Conservation (phyloP, 495 filamentous ascomycete species). For the Apiosordaria backusii region DNA sequence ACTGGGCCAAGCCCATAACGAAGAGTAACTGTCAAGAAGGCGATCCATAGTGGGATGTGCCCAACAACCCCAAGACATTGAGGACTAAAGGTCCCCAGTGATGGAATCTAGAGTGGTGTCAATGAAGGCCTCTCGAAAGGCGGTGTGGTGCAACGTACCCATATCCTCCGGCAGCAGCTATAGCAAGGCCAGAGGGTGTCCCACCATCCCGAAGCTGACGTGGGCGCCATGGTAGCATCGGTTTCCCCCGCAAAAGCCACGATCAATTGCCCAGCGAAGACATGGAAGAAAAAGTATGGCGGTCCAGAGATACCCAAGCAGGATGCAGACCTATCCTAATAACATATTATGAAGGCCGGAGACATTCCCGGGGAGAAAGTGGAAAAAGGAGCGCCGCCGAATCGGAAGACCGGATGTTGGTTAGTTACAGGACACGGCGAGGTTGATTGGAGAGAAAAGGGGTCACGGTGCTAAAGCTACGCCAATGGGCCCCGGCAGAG, state of each 20-base stretch:
- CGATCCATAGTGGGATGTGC: slow-evolving; percentile 29
- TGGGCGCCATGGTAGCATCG: neutral
- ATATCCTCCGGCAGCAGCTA: slow-evolving; percentile 29
- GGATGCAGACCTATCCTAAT: neutral
- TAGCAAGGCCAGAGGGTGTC: slow-evolving; percentile 29
- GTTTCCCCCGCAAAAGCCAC: neutral
- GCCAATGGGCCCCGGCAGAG: neutral
- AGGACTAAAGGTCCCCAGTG: slow-evolving; percentile 26
- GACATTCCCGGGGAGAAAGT: neutral
- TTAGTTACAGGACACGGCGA: neutral
- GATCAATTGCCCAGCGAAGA: neutral
- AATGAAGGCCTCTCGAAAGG: neutral
- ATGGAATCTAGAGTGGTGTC: slow-evolving; percentile 26
- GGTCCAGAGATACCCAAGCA: neutral
- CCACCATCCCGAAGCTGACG: slow-evolving; percentile 8
- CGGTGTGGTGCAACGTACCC: slow-evolving; percentile 23
- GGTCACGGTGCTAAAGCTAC: neutral
- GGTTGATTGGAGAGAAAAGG: neutral
- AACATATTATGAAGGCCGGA: neutral
- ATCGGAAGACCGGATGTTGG: neutral
- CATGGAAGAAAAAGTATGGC: neutral
- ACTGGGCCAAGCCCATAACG: slow-evolving; percentile 27
- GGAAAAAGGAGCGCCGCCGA: neutral
- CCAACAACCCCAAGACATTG: slow-evolving; percentile 31
- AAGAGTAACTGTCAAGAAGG: slow-evolving; percentile 24